Evolutionary conservation across 1,284 basidiomycete species (phyloP), one percentile per base, ranked within the genome.

Genomic region (Cryptococcus floricola): DNA sequence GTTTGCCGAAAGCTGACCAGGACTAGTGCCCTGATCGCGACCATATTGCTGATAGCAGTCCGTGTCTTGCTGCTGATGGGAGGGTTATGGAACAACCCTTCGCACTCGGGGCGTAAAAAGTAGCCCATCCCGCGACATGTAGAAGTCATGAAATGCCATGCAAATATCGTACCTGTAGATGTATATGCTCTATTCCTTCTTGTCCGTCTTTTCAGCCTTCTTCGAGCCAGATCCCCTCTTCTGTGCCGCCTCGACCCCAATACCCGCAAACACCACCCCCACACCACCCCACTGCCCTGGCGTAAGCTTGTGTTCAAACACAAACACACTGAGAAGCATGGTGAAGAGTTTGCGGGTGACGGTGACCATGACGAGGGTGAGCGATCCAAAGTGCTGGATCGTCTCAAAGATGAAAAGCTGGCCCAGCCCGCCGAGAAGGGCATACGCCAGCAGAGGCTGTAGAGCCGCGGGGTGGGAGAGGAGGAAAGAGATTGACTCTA

Each of bases 381-480:
- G 79, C 9, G 88, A 91, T 18, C 96, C 96, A 72, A 98, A 99
- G 67, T 94, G 88, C 65, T 93, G 88, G 57, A 99, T 81, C 0
- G 96, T 98, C 80, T 97, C 95, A 64, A 98, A 99, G 65, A 99
- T 98, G 79, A 98, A 98, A 12, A 98, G 80, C 74, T 98, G 95
- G 0, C 95, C 95, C 18, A 97, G 79, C 0, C 95, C 91, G 39
- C 96, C 96, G 0, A 93, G 91, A 10, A 91, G 74, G 3, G 91
- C 89, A 71, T 94, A 99, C 60, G 91, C 87, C 6, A 85, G 77
- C 31, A 98, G 81, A 1, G 96, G 91, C 5, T 79, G 66, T 34
- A 89, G 68, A n/a, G 93, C 83, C 1, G 84, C 80, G 0, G 92
- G 92, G 71, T 98, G 94, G 1, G 81, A 79, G 42, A 80, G 76